A percentile compares a stretch with the other conserved stretches of the same genome.
These are phyloP conservation scores for Achaetomiella virescens DNA, from an alignment of 495 filamentous ascomycete species.

Conservation along the genomic window DNA sequence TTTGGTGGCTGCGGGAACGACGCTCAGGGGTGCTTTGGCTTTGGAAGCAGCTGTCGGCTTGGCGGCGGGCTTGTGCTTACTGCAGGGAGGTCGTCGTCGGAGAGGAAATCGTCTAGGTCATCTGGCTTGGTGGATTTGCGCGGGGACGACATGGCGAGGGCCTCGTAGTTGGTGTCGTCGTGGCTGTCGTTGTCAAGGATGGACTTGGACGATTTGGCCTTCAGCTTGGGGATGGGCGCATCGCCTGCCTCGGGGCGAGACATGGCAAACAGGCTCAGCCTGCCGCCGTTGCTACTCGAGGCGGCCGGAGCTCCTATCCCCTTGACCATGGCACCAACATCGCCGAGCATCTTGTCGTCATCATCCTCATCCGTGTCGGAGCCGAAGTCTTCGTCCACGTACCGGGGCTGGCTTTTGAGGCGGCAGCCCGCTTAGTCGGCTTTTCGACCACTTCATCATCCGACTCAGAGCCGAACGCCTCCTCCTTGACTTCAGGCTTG, in stretches of 20 bases:
- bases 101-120: constrained; percentile 55
- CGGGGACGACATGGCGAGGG: constrained; percentile 56
- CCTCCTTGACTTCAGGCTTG: constrained; percentile 10
- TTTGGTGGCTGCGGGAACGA: constrained; percentile 42
- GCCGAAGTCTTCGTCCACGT: constrained; percentile 10
- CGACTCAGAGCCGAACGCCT: not conserved
- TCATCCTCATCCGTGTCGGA: constrained; percentile 43
- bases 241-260: constrained; percentile 55
- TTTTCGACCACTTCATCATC: constrained; percentile 15
- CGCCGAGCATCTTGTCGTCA: constrained; percentile 66
- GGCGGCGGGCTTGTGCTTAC: constrained; percentile 36
- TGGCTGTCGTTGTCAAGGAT: constrained; percentile 52
- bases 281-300: constrained; percentile 40
- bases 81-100: constrained; percentile 50
- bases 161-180: constrained; percentile 81
- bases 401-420: constrained; percentile 14
- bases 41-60: constrained; percentile 36
- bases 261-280: constrained; percentile 63
- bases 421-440: constrained; percentile 13
- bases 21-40: constrained; percentile 29
- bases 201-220: constrained; percentile 47
- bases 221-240: constrained; percentile 41
- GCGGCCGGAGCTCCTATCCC: constrained; percentile 59
- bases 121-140: constrained; percentile 49
- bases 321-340: constrained; percentile 87